These are phyloP conservation scores for Melampsora americana DNA, from an alignment of 1,284 basidiomycete genomes.

Conservation along the genomic window DNA sequence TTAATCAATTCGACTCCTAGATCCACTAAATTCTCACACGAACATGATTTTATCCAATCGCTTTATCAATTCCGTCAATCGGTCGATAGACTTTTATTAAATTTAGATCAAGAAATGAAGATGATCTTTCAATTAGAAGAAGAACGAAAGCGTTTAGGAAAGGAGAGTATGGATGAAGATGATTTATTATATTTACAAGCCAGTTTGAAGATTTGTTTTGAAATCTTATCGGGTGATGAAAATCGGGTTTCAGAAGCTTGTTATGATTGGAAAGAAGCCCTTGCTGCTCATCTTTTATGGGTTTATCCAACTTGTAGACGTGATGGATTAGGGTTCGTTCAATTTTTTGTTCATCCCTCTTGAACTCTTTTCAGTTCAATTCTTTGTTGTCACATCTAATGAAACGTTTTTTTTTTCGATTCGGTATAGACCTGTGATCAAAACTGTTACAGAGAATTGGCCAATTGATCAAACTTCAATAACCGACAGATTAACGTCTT, in stretches of 20 bases:
- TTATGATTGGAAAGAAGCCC: slow-evolving; percentile 54
- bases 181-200: slow-evolving; percentile 53
- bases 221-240: slow-evolving; percentile 51
- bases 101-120: slow-evolving; percentile 46
- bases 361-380: no score
- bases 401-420: neutral
- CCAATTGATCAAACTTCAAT: slow-evolving; percentile 38
- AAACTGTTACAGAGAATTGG: slow-evolving; percentile 40
- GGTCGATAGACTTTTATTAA: slow-evolving; percentile 21
- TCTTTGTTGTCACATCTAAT: no score
- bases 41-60: slow-evolving; percentile 16
- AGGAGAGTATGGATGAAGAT: slow-evolving; percentile 48
- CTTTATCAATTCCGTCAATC: slow-evolving; percentile 27
- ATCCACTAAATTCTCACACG: slow-evolving; percentile 19
- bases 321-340: slow-evolving; percentile 32
- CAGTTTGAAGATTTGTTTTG: slow-evolving; percentile 31
- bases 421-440: slow-evolving; percentile 26
- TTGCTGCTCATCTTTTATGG: slow-evolving; percentile 53
- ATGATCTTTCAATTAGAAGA: slow-evolving; percentile 46
- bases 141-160: slow-evolving; percentile 22
- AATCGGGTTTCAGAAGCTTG: slow-evolving; percentile 53
- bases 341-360: neutral
- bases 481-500: slow-evolving; percentile 17
- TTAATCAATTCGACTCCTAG: slow-evolving; percentile 29
- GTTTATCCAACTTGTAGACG: slow-evolving; percentile 49